Evolutionary conservation across 495 filamentous ascomycete species (phyloP).

Genomic region (Aspergillus egyptiacus): DNA sequence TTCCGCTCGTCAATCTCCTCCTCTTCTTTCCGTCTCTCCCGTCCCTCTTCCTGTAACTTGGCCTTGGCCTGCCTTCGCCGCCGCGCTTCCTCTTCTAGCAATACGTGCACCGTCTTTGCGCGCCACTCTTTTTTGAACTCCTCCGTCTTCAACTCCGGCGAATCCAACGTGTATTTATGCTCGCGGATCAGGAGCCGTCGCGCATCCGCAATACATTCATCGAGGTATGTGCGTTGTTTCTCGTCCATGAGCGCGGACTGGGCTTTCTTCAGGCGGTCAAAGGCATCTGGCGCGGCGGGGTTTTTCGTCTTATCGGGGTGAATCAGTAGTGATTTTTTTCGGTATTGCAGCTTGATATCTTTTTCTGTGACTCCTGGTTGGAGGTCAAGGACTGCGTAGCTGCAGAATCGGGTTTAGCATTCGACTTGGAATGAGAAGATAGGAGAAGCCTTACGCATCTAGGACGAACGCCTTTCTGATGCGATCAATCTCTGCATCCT

Average conservation of each 20-base stretch:
- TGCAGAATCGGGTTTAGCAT: conserved; percentile 23
- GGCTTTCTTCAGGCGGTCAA: conserved; percentile 94
- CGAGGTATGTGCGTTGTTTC: conserved; percentile 76
- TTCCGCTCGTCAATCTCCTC: conserved; percentile 84
- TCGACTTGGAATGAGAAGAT: background rate
- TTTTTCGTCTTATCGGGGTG: conserved; percentile 98
- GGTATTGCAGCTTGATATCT: conserved; percentile 91
- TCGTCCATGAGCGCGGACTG: conserved; percentile 89
- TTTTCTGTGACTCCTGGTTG: conserved; percentile 92
- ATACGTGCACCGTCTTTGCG: conserved; percentile 83
- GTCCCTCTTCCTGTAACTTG: conserved; percentile 92
- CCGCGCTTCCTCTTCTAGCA: conserved; percentile 88
- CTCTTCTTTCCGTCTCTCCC: conserved; percentile 80
- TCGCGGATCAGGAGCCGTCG: conserved; percentile 91
- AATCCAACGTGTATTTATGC: conserved; percentile 86
- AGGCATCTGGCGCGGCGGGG: conserved; percentile 85
- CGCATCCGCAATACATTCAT: conserved; percentile 93
- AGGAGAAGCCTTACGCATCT: conserved; percentile 61
- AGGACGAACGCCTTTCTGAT: conserved; percentile 86
- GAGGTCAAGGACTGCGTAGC: conserved; percentile 91
- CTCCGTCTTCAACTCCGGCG: conserved; percentile 68
- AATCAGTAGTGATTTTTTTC: conserved; percentile 94
- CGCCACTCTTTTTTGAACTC: conserved; percentile 81
- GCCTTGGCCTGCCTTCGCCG: conserved; percentile 82
- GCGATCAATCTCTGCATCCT: conserved; percentile 95